Evolutionary conservation across 495 filamentous ascomycete genomes (phyloP), one percentile per base, ranked within the genome.

Genomic region (Penicillium longicatenatum): DNA sequence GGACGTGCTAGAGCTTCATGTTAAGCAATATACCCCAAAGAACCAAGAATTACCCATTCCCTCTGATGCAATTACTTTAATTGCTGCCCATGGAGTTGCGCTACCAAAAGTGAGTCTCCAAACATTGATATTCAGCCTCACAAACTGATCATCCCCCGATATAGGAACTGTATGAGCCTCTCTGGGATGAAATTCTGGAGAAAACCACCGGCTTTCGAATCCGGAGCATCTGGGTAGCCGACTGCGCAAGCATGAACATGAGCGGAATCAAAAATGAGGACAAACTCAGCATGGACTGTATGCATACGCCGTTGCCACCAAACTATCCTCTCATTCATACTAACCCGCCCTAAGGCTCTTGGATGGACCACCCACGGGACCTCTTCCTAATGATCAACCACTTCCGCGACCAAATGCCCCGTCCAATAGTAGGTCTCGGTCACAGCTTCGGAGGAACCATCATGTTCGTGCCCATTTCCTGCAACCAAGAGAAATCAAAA

Each of bases 311-410:
- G 30, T 48, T 48, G 22, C 7, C 29, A 2, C 9, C 8, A 12
- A 3, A 20, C 1, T 7, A 7, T 12, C 3, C 4, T 20, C 11
- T 47, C 12, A 14, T 21, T 47, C n/a, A 6, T 14, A 2, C 20
- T 47, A 8, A 22, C 44, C 20, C 22, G n/a, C 2, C 12, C n/a
- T 14, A 47, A 47, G 44, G 44, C n/a, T 49, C 46, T 5, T 52
- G 50, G 50, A 41, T 52, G n/a, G 50, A 52, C 21, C 31, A 39
- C 22, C 7, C 31, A 7, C 29, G 50, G 12, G 50, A 52, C 14
- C 29, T 52, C 1, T 22, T 52, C 14, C 8, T 41, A 9, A 52
- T 52, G 50, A 41, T 52, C 11, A 52, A 52, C 50, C 50, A 52
- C 10, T 52, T 52, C 20, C 50, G 33, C 1, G 50, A 52, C 12